Conservation (phyloP, 768 basidiomycete species). For the Gymnopilus junonius region DNA sequence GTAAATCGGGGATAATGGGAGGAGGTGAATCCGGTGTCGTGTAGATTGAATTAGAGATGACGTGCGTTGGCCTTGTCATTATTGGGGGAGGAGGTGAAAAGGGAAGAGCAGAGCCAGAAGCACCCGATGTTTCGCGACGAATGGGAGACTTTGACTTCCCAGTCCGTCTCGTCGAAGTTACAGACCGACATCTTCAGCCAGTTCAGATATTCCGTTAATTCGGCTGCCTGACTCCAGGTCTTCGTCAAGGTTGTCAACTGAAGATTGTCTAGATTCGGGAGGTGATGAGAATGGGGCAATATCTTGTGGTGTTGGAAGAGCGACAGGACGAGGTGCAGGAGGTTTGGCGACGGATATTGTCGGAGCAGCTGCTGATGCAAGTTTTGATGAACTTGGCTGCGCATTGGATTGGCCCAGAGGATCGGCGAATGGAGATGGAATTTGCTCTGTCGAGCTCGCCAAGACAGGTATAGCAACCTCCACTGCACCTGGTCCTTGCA, state of each 20-base stretch:
- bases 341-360: conserved; percentile 69
- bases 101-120: conserved; percentile 24
- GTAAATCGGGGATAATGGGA: conserved; percentile 48
- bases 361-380: conserved; percentile 42
- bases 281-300: conserved; percentile 51
- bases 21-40: conserved; percentile 15
- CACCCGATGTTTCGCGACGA: conserved; percentile 29
- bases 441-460: conserved; percentile 41
- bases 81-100: conserved; percentile 24
- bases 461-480: conserved; percentile 71
- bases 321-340: conserved; percentile 72
- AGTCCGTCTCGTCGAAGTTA: conserved; percentile 23
- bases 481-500: conserved; percentile 44
- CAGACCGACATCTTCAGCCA: conserved; percentile 30
- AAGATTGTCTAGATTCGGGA: conserved; percentile 47
- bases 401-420: conserved; percentile 24
- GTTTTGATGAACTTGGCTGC: conserved; percentile 21
- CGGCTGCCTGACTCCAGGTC: conserved; percentile 55
- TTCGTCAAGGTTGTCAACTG: conserved; percentile 47
- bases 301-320: conserved; percentile 67
- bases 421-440: conserved; percentile 33
- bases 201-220: conserved; percentile 39
- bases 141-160: conserved; percentile 25
- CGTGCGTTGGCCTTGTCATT: background rate
- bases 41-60: background rate